phyloP scores from a whole-genome alignment of 2,329 filamentous ascomycete species.

The Colletotrichum agaves region DNA sequence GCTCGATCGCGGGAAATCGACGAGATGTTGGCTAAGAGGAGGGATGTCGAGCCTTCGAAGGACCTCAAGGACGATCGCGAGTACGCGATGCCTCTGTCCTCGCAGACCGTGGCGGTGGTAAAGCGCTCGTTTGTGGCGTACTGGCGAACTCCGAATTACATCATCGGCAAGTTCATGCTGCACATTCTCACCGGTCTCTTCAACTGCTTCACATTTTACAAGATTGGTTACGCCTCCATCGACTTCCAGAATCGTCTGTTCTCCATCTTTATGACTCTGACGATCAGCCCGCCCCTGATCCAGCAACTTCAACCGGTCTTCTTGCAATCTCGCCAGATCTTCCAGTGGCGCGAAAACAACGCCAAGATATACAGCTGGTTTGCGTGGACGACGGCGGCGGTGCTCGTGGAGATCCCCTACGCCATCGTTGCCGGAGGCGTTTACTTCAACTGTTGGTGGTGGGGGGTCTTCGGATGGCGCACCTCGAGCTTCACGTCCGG shows the following conservation, averaged over 20 bases:
- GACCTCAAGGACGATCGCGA: constrained; percentile 64
- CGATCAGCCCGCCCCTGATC: constrained; percentile 78
- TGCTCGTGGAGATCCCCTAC: constrained; percentile 78
- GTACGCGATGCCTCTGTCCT: constrained; percentile 69
- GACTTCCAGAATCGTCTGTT: constrained; percentile 80
- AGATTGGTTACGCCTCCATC: constrained; percentile 64
- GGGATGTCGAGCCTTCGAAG: constrained; percentile 48
- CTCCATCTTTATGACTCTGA: constrained; percentile 80
- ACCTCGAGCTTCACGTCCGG: constrained; percentile 65
- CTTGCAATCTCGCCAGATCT: constrained; percentile 72
- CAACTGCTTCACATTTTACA: constrained; percentile 78
- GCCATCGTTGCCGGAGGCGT: constrained; percentile 71
- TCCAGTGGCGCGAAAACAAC: constrained; percentile 77
- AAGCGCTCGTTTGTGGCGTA: constrained; percentile 70
- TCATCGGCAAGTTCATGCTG: constrained; percentile 69
- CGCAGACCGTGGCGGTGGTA: constrained; percentile 65
- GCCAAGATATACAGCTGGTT: constrained; percentile 84
- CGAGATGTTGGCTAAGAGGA: constrained; percentile 59
- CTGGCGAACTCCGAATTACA: constrained; percentile 74
- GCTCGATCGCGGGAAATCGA: constrained; percentile 61
- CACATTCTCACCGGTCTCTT: constrained; percentile 73
- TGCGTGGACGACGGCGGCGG: constrained; percentile 73
- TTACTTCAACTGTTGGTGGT: constrained; percentile 73
- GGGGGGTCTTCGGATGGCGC: constrained; percentile 60
- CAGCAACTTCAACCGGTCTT: constrained; percentile 82